Evolutionary conservation across 192 early-diverging fungal genomes (phyloP).

Genomic region (Phycomyces nitens): DNA sequence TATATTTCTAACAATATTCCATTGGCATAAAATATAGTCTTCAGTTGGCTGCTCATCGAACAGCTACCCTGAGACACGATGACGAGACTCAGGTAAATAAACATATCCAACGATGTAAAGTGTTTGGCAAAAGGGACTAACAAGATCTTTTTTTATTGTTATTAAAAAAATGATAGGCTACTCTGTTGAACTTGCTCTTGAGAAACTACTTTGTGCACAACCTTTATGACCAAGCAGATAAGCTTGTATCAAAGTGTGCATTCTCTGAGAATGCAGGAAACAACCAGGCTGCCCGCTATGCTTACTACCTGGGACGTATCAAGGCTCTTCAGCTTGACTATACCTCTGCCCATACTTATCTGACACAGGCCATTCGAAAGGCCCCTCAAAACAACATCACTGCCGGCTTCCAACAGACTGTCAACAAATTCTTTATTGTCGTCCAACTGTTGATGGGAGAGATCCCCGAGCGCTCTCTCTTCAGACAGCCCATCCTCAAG

Average conservation of each 20-base stretch:
- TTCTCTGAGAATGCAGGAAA: conserved; percentile 92
- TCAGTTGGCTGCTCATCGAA: conserved; percentile 81
- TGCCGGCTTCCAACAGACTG: conserved; percentile 92
- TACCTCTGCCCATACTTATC: conserved; percentile 80
- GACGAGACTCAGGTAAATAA: conserved; percentile 75
- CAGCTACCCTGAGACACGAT: conserved; percentile 87
- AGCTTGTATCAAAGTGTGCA: conserved; percentile 86
- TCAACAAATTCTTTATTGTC: conserved; percentile 90
- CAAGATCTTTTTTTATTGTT: no score
- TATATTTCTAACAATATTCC: conserved; percentile 11
- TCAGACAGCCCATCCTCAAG: conserved; percentile 80
- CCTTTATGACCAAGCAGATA: conserved; percentile 96
- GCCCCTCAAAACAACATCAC: conserved; percentile 82
- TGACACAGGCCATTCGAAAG: conserved; percentile 94
- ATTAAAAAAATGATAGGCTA: conserved; percentile 72
- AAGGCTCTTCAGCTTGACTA: conserved; percentile 99
- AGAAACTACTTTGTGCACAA: conserved; percentile 93
- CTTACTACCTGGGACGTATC: conserved; percentile 95
- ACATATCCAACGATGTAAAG: background rate
- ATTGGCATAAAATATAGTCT: conserved; percentile 36
- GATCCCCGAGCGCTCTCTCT: conserved; percentile 92
- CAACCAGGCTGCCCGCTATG: conserved; percentile 90
- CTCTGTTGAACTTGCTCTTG: conserved; percentile 85
- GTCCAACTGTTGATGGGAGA: conserved; percentile 98
- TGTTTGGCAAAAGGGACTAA: background rate